Percentiles rank a stretch among this genome's conserved stretches.
phyloP scores from a whole-genome alignment of 1,139 yeast genomes.

The Debaryomyces sp. region DNA sequence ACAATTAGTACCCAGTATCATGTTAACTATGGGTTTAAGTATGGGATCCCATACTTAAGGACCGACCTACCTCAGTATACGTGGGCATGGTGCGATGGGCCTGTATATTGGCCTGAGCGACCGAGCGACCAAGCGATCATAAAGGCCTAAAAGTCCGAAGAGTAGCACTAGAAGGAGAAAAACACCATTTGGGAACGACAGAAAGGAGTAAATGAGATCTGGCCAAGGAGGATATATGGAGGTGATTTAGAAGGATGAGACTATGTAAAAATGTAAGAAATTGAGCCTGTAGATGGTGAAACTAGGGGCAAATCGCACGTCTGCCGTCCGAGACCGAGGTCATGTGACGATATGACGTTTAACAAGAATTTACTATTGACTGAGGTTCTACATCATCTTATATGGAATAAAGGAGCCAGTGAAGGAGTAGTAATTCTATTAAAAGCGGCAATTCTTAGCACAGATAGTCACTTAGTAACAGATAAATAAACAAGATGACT shows the following conservation, averaged over 20 bases:
- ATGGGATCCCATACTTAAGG: slow-evolving; percentile 4
- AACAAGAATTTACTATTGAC: neutral
- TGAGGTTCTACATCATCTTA: neutral
- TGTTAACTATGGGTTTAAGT: slow-evolving; percentile 5
- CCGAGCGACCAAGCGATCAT: slow-evolving; percentile 9
- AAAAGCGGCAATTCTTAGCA: neutral
- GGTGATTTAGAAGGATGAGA: neutral
- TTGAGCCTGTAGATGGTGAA: neutral
- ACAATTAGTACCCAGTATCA: slow-evolving; percentile 5
- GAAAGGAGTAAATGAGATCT: neutral
- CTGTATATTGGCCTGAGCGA: slow-evolving; percentile 7
- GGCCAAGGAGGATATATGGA: neutral
- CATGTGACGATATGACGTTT: slow-evolving; percentile 9
- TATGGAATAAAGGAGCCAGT: neutral
- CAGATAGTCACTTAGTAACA: neutral
- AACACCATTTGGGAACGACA: neutral
- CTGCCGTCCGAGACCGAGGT: slow-evolving; percentile 12
- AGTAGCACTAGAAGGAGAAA: neutral
- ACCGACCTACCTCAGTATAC: slow-evolving; percentile 13
- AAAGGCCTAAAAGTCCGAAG: slow-evolving; percentile 8
- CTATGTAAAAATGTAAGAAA: neutral
- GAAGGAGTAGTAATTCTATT: neutral
- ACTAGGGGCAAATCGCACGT: slow-evolving; percentile 10
- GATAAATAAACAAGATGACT: slow-evolving; percentile 18
- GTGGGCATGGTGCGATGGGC: neutral